Evolutionary conservation across 2,329 filamentous ascomycete species (phyloP).

Genomic region (Hymenoscyphus repandus): DNA sequence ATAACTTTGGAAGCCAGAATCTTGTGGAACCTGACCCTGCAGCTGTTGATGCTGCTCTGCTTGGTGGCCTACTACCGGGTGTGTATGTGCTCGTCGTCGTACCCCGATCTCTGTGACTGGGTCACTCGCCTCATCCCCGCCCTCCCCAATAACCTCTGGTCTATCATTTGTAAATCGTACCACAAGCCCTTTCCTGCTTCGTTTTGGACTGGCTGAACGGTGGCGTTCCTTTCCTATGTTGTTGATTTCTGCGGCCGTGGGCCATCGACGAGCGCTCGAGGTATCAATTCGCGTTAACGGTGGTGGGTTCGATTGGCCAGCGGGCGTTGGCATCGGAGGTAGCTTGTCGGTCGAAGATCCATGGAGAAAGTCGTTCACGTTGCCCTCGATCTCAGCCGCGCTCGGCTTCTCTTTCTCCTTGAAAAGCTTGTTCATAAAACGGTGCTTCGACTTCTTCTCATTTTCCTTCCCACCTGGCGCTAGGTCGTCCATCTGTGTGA

Average conservation of each 20-base stretch:
- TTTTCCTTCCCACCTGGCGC: slow-evolving; percentile 22
- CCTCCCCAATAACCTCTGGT: slow-evolving; percentile 83
- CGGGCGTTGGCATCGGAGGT: slow-evolving; percentile 46
- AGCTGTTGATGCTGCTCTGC: not conserved
- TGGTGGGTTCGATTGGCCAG: slow-evolving; percentile 23
- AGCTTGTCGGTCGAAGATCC: slow-evolving; percentile 48
- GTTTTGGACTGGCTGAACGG: slow-evolving; percentile 32
- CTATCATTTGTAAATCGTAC: slow-evolving; percentile 69
- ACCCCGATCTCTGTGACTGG: slow-evolving; percentile 67
- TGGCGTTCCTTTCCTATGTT: slow-evolving; percentile 13
- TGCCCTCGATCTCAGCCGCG: slow-evolving; percentile 35
- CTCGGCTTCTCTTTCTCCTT: slow-evolving; percentile 32
- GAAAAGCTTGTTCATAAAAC: slow-evolving; percentile 52
- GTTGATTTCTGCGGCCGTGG: slow-evolving; percentile 40
- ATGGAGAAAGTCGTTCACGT: slow-evolving; percentile 56
- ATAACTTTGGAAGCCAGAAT: slow-evolving; percentile 6
- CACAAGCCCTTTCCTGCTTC: slow-evolving; percentile 59
- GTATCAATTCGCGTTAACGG: slow-evolving; percentile 39
- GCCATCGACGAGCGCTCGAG: slow-evolving; percentile 44
- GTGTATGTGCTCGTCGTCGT: slow-evolving; percentile 37
- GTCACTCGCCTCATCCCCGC: slow-evolving; percentile 77
- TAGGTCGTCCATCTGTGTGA: slow-evolving; percentile 23
- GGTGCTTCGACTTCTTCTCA: slow-evolving; percentile 31
- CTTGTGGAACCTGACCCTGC: slow-evolving; percentile 7
- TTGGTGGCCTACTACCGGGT: slow-evolving; percentile 18